These are phyloP conservation scores for Schizochytrium sp. DNA, from an alignment of 108 stramenopile species.

Conservation along the genomic window DNA sequence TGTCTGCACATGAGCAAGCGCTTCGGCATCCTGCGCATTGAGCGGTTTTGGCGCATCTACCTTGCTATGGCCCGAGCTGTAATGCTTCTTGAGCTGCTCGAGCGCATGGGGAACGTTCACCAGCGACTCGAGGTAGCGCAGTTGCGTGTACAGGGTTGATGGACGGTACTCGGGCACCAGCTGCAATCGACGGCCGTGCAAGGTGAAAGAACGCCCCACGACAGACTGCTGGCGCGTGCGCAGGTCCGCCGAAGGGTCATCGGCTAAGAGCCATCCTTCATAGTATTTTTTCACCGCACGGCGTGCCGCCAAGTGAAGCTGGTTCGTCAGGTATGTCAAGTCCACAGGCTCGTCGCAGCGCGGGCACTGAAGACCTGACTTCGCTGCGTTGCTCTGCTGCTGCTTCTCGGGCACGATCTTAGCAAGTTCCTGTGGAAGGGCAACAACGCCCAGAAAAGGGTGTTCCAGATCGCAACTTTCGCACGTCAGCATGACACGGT, in stretches of 20 bases:
- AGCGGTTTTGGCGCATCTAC: neutral
- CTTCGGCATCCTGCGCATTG: neutral
- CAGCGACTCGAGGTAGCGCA: conserved; percentile 48
- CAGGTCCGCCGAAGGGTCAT: conserved; percentile 26
- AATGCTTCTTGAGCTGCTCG: neutral
- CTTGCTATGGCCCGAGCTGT: neutral
- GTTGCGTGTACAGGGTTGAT: conserved; percentile 42
- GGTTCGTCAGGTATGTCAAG: conserved; percentile 35
- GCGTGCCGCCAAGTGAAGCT: conserved; percentile 39
- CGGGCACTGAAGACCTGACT: conserved; percentile 12
- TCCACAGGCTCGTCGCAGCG: conserved; percentile 34
- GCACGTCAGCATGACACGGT: neutral
- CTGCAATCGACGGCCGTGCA: conserved; percentile 36
- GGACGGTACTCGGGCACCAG: conserved; percentile 36
- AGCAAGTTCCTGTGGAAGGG: neutral
- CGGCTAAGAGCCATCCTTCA: conserved; percentile 42
- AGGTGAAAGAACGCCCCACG: conserved; percentile 32
- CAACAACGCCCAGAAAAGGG: conserved; percentile 26
- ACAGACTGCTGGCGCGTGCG: conserved; percentile 51
- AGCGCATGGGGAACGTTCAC: conserved; percentile 39
- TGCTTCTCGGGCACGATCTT: neutral
- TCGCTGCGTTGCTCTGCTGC: neutral
- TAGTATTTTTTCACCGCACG: conserved; percentile 36
- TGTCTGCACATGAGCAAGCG: neutral
- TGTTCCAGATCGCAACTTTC: neutral